Conservation (phyloP, 2,329 filamentous ascomycete genomes). For the Aspergillus niger region DNA sequence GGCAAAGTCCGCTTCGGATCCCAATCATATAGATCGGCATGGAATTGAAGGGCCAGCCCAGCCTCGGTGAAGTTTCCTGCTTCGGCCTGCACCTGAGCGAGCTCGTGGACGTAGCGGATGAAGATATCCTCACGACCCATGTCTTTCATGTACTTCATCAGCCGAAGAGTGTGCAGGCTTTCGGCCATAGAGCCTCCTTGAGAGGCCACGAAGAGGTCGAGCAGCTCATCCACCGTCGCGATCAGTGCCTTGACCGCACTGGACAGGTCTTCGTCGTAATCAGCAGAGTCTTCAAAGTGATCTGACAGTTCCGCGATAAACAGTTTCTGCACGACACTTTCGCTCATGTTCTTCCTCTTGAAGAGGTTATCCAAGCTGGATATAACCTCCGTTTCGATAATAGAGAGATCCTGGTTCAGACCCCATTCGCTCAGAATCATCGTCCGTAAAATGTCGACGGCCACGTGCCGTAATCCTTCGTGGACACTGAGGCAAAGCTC, state of each 20-base stretch:
- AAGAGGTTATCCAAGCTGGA: slow-evolving; percentile 89
- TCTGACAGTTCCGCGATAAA: slow-evolving; percentile 85
- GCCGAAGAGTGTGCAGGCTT: slow-evolving; percentile 81
- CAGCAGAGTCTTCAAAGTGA: slow-evolving; percentile 72
- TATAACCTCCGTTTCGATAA: slow-evolving; percentile 95
- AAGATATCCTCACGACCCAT: slow-evolving; percentile 98
- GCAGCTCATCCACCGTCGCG: slow-evolving; percentile 80
- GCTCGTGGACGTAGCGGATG: slow-evolving; percentile 90
- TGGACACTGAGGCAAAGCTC: slow-evolving; percentile 95
- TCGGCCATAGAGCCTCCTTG: slow-evolving; percentile 74
- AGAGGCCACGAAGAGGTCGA: slow-evolving; percentile 87
- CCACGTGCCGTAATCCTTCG: slow-evolving; percentile 83
- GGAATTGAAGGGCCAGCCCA: slow-evolving; percentile 82
- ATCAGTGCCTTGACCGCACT: slow-evolving; percentile 76
- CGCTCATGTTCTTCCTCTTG: slow-evolving; percentile 83
- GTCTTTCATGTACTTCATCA: slow-evolving; percentile 96
- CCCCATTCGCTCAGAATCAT: slow-evolving; percentile 99
- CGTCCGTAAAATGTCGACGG: slow-evolving; percentile 88
- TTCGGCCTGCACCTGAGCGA: slow-evolving; percentile 74
- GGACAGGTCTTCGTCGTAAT: slow-evolving; percentile 72
- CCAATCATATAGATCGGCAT: slow-evolving; percentile 93
- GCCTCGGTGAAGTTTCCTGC: slow-evolving; percentile 82
- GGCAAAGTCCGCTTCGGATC: slow-evolving; percentile 69
- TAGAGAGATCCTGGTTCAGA: slow-evolving; percentile 83
- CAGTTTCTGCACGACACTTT: slow-evolving; percentile 86